These are phyloP conservation scores for Hanseniaspora lachancei DNA, from an alignment of 805 yeast species.

Conservation along the genomic window DNA sequence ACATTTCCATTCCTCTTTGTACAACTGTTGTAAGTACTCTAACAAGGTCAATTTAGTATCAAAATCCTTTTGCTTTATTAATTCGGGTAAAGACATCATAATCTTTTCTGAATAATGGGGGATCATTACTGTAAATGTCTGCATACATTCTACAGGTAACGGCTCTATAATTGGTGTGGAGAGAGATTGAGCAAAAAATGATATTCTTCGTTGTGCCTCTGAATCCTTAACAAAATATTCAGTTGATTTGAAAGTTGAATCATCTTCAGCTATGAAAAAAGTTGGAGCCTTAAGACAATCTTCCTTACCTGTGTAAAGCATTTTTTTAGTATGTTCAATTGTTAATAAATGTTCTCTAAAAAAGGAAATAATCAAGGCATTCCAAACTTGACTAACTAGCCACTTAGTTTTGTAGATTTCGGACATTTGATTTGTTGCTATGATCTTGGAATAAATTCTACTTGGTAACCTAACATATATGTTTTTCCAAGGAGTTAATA, in stretches of 20 bases:
- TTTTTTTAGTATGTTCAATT: constrained; percentile 53
- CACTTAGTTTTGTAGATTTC: constrained; percentile 39
- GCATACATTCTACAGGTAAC: constrained; percentile 53
- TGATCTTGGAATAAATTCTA: constrained; percentile 57
- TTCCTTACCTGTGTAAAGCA: constrained; percentile 44
- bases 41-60: constrained; percentile 54
- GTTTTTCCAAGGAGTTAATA: constrained; percentile 84
- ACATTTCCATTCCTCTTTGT: constrained; percentile 66
- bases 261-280: constrained; percentile 74
- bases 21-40: constrained; percentile 63
- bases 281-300: constrained; percentile 51
- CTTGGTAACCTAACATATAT: constrained; percentile 64
- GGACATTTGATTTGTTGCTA: constrained; percentile 39
- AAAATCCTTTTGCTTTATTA: constrained; percentile 53
- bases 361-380: constrained; percentile 70
- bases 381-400: constrained; percentile 64
- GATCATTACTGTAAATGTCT: constrained; percentile 66
- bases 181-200: constrained; percentile 80
- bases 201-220: constrained; percentile 71
- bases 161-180: constrained; percentile 77
- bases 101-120: constrained; percentile 85
- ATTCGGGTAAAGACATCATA: constrained; percentile 59
- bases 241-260: constrained; percentile 43
- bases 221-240: constrained; percentile 47
- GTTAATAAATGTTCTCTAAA: constrained; percentile 67